These are phyloP conservation scores for Cercophora samala DNA, from an alignment of 495 filamentous ascomycete species.

Conservation along the genomic window DNA sequence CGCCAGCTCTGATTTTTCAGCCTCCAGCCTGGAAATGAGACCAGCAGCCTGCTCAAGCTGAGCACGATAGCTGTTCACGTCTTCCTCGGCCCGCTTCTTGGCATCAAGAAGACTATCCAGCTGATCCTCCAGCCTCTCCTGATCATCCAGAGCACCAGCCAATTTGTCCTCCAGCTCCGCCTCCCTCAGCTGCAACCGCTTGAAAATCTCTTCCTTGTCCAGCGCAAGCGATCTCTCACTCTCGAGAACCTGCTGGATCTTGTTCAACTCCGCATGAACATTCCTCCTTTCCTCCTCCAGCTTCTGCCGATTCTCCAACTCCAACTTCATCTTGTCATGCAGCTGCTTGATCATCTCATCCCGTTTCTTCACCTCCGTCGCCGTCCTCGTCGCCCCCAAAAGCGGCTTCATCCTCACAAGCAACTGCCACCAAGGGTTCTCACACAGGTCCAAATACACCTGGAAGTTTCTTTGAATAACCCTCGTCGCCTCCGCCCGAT, in stretches of 20 bases:
- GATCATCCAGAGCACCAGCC: constrained; percentile 87
- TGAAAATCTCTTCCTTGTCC: constrained; percentile 98
- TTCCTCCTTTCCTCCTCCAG: constrained; percentile 91
- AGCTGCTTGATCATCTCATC: constrained; percentile 90
- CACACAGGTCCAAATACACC: constrained; percentile 79
- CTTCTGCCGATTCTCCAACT: constrained; percentile 68
- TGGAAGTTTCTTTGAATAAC: constrained; percentile 94
- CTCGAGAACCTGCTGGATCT: constrained; percentile 88
- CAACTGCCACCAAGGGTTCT: constrained; percentile 95
- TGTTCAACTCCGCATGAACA: constrained; percentile 78
- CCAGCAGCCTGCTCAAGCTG: constrained; percentile 89
- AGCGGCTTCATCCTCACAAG: constrained; percentile 96
- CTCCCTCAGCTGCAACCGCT: constrained; percentile 84
- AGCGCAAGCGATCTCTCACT: constrained; percentile 91
- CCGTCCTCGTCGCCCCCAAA: constrained; percentile 83
- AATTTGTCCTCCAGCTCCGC: constrained; percentile 88
- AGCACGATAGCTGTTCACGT: constrained; percentile 70
- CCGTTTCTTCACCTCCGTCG: constrained; percentile 85
- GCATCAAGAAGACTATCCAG: constrained; percentile 84
- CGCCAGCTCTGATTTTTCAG: constrained; percentile 73
- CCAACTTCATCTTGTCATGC: constrained; percentile 75
- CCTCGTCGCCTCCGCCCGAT: constrained; percentile 87
- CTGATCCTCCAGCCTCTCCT: constrained; percentile 89
- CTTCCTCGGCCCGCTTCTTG: constrained; percentile 83
- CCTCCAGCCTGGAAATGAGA: constrained; percentile 78